Evolutionary conservation across 1,139 yeast species (phyloP).

Genomic region (Taphrina communis): DNA sequence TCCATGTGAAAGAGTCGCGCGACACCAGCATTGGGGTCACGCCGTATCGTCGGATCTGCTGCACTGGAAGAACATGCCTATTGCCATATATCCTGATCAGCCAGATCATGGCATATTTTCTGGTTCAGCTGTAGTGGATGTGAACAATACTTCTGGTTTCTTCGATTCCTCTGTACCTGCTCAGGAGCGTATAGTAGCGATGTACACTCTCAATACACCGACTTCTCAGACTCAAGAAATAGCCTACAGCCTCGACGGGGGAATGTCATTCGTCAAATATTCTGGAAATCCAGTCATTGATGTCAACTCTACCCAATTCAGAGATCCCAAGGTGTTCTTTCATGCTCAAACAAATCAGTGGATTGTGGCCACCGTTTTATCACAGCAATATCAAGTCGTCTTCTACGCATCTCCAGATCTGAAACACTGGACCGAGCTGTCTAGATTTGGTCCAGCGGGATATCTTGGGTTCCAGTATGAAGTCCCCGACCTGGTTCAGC

Average conservation of each 20-base stretch:
- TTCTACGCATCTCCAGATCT: slow-evolving; percentile 52
- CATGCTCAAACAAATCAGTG: slow-evolving; percentile 51
- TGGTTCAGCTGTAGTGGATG: slow-evolving; percentile 53
- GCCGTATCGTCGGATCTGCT: slow-evolving; percentile 52
- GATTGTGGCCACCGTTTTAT: slow-evolving; percentile 53
- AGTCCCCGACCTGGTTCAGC: slow-evolving; percentile 53
- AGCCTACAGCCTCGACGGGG: slow-evolving; percentile 54
- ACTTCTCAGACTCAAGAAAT: slow-evolving; percentile 50
- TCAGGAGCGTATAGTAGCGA: slow-evolving; percentile 50
- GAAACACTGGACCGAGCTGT: slow-evolving; percentile 50
- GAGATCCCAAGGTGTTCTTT: slow-evolving; percentile 57
- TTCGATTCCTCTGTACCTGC: slow-evolving; percentile 49
- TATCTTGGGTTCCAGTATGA: slow-evolving; percentile 54
- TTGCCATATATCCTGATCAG: slow-evolving; percentile 50
- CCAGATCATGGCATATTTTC: slow-evolving; percentile 52
- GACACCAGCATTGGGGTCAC: slow-evolving; percentile 54
- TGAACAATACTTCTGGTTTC: slow-evolving; percentile 53
- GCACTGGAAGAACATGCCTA: slow-evolving; percentile 51
- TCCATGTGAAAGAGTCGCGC: slow-evolving; percentile 49
- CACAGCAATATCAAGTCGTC: slow-evolving; percentile 52
- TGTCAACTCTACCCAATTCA: slow-evolving; percentile 51
- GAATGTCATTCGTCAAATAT: slow-evolving; percentile 51
- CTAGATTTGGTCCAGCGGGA: slow-evolving; percentile 52
- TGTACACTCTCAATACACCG: slow-evolving; percentile 49
- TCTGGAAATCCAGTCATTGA: slow-evolving; percentile 52